Evolutionary conservation across 495 filamentous ascomycete genomes (phyloP), one percentile per base, ranked within the genome.

Genomic region (Pyrenopolyporus hunteri): DNA sequence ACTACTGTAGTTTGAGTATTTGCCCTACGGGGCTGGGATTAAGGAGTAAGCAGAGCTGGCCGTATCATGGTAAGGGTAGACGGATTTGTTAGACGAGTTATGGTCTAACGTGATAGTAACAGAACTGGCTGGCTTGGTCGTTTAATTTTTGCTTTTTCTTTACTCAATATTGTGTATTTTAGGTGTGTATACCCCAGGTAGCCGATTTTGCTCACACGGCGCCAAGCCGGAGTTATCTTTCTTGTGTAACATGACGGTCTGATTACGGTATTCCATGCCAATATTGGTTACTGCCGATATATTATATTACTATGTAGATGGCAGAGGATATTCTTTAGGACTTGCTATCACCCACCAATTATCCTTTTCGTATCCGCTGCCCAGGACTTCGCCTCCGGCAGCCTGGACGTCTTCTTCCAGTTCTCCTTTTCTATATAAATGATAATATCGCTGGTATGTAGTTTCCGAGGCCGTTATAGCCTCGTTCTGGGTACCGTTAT

Each of bases 321-420:
- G 11, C 22, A 50, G 52, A 52, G 37, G 23, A 11, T 50, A 19
- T 22, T 37, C 20, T 49, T 48, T 57, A 20, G 64, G 61, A 37
- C 54, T 65, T 23, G 56, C 66, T 68, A 81, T 74, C 37, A 73
- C 91, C 93, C 94, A 98, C 94, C 94, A 98, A 79, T 98, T 98
- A 64, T 98, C 94, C 74, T 86, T 94, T 69, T 98, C 94, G 77
- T 97, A 98, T 22, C 94, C 94, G 51, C 87, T 87, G 60, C 88
- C 86, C 35, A 93, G 58, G 13, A 97, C 84, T 43, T 69, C 71
- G 28, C 94, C 94, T 25, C 91, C 92, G 37, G 91, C 94, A 20
- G 76, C 78, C 33, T 70, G 67, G 56, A 96, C 83, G 72, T 98
- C 91, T 31, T 83, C 79, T 68, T 97, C 92, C 68, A 98, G 75